Base-by-base conservation (phyloP, 2,329 filamentous ascomycete genomes). In the Phyllosticta paracitricarpa region DNA sequence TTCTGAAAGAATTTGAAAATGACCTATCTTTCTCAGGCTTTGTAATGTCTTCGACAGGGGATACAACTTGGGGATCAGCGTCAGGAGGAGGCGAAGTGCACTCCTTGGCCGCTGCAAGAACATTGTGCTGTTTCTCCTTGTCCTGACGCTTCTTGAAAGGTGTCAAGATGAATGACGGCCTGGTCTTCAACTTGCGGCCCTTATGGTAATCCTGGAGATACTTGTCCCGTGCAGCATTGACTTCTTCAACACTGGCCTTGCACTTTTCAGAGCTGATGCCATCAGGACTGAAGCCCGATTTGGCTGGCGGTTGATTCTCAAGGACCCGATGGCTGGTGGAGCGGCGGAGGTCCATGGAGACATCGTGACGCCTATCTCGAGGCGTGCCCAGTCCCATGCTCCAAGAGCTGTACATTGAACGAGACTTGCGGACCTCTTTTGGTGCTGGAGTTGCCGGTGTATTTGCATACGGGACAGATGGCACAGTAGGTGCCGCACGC, bases 1-100 rank as follows among this genome's bases (percentile, higher is more conserved):
- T 80, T 67, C 81, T 87, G 51, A 91, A 67, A 0, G 81, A 82
- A 17, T 77, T 80, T 0, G 87, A 89, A 14, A 85, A 82, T 33
- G 84, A 85, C 25, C 87, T 79, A 57, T 81, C 84, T n/a, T 58
- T 56, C 30, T 75, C 68, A 2, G 61, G 66, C 52, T 61, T 62
- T 7, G 28, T 10, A n/a, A 6, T 17, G 14, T 22, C 22, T 17
- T 40, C 26, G 9, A 51, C 55, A 19, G 26, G 25, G 4, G 56
- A 22, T 14, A 59, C 22, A 1, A 25, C 56, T 4, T 51, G 17
- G 19, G 56, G 28, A 7, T 53, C 17, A 4, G 56, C 22, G 40
- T 35, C 28, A 48, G 33, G 17, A 24, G 58, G 52, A 56, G 56
- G 52, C 19, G 35, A 22, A 33, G 33, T 25, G 4, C 2, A 17